These are phyloP conservation scores for Cladobotryum mycophilum DNA, from an alignment of 2,329 filamentous ascomycete species.

Conservation along the genomic window DNA sequence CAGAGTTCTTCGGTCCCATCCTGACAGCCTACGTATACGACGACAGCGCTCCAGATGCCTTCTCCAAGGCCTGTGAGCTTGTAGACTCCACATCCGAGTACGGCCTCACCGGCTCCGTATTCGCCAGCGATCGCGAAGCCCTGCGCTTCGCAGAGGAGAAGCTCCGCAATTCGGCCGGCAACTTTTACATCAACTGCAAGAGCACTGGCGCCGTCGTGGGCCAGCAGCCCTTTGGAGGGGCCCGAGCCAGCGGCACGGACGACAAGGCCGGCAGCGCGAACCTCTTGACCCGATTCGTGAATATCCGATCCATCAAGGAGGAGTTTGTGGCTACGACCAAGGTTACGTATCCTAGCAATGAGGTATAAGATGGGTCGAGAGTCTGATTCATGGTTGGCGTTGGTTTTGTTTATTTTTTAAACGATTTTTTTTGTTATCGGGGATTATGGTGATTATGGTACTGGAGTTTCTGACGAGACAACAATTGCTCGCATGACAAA, in stretches of 20 bases:
- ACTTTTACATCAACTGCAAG: constrained; percentile 86
- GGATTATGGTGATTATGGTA: constrained; percentile 2
- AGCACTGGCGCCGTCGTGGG: constrained; percentile 67
- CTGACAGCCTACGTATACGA: constrained; percentile 72
- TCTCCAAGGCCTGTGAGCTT: constrained; percentile 52
- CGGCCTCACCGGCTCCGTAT: constrained; percentile 69
- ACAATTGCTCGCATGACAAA: neutral
- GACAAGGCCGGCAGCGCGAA: constrained; percentile 65
- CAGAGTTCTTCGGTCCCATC: constrained; percentile 78
- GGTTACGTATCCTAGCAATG: constrained; percentile 68
- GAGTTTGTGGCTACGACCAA: constrained; percentile 60
- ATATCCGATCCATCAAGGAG: constrained; percentile 65
- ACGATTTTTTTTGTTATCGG: too few relatives aligned
- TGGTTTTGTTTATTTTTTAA: neutral
- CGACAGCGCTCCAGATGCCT: constrained; percentile 53
- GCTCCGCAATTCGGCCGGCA: constrained; percentile 67
- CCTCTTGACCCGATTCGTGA: constrained; percentile 60
- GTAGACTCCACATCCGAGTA: constrained; percentile 72
- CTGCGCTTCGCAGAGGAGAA: constrained; percentile 64
- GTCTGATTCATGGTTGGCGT: neutral
- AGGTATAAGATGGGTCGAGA: constrained; percentile 34
- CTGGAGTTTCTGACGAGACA: constrained; percentile 1
- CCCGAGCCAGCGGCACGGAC: constrained; percentile 63
- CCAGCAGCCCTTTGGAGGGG: constrained; percentile 66
- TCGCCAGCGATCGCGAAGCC: constrained; percentile 61